A percentile compares a stretch with the other conserved stretches of the same genome.
These are phyloP conservation scores for Cubamyces lactineus DNA, from an alignment of 768 basidiomycete species.

Conservation along the genomic window DNA sequence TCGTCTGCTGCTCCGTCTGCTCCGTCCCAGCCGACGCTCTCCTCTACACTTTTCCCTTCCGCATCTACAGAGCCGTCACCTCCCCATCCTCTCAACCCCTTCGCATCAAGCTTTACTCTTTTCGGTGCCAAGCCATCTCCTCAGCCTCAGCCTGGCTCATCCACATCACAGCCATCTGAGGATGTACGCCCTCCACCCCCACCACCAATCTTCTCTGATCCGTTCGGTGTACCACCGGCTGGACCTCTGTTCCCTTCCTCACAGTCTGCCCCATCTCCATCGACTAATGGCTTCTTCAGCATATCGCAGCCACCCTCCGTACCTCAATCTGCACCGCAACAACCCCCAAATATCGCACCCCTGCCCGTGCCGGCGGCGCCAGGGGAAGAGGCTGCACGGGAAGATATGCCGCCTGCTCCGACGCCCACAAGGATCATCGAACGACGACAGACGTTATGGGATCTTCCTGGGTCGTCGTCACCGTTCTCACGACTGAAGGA, in stretches of 20 bases:
- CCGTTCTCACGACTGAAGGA: slow-evolving; percentile 24
- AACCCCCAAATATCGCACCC: background rate
- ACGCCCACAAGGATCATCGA: slow-evolving; percentile 25
- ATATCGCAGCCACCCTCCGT: background rate
- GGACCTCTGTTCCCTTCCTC: background rate
- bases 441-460: slow-evolving; percentile 32
- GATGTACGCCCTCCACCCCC: background rate
- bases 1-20: background rate
- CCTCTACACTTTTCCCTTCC: background rate
- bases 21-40: slow-evolving; percentile 3
- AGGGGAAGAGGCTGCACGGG: background rate
- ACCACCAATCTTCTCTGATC: slow-evolving; percentile 3
- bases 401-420: slow-evolving; percentile 8
- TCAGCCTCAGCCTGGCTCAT: background rate
- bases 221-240: background rate
- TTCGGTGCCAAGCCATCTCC: background rate
- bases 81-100: slow-evolving; percentile 18
- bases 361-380: background rate
- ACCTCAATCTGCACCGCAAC: background rate
- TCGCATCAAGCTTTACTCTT: slow-evolving; percentile 14
- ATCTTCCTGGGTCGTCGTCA: slow-evolving; percentile 27
- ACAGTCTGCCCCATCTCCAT: background rate
- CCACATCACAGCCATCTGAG: background rate
- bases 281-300: background rate
- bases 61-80: background rate